Evolutionary conservation across 495 filamentous ascomycete genomes (phyloP).

Genomic region (Antarctomyces pellizariae): DNA sequence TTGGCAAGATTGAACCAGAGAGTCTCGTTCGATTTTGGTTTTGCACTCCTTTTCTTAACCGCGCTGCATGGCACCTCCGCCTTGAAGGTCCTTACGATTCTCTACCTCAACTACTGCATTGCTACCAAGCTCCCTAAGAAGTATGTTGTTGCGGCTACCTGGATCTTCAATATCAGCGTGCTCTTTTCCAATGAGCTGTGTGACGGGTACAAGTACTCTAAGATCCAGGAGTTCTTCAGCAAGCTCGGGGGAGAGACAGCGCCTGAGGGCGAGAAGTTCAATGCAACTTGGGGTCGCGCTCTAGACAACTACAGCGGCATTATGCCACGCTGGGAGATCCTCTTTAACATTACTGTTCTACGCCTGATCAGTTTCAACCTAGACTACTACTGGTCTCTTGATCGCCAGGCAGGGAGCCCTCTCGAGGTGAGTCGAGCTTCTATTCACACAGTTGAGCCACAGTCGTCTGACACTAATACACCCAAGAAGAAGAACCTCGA

Average conservation of each 20-base stretch:
- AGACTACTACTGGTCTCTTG: conserved; percentile 83
- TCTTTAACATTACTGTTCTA: conserved; percentile 92
- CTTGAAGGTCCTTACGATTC: conserved; percentile 56
- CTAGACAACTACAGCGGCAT: conserved; percentile 63
- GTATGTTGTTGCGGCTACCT: conserved; percentile 54
- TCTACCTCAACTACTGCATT: conserved; percentile 62
- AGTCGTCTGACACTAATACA: conserved; percentile 25
- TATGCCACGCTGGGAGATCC: conserved; percentile 72
- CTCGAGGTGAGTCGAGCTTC: conserved; percentile 54
- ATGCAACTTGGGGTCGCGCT: conserved; percentile 34
- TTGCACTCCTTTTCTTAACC: conserved; percentile 54
- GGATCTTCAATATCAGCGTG: conserved; percentile 74
- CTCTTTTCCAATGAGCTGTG: conserved; percentile 81
- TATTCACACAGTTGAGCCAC: conserved; percentile 2
- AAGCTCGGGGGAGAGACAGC: conserved; percentile 12
- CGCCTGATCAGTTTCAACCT: conserved; percentile 91
- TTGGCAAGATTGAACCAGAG: conserved; percentile 42
- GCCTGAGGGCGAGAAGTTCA: conserved; percentile 13
- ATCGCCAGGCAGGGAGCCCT: conserved; percentile 36
- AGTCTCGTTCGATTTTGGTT: conserved; percentile 62
- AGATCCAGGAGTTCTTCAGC: conserved; percentile 30
- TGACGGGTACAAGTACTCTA: conserved; percentile 46
- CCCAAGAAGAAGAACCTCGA: conserved; percentile 97
- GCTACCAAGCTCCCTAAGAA: conserved; percentile 40
- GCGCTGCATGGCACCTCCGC: conserved; percentile 70